These are phyloP conservation scores for Helicocarpus griseus DNA, from an alignment of 2,329 filamentous ascomycete species.

Conservation along the genomic window DNA sequence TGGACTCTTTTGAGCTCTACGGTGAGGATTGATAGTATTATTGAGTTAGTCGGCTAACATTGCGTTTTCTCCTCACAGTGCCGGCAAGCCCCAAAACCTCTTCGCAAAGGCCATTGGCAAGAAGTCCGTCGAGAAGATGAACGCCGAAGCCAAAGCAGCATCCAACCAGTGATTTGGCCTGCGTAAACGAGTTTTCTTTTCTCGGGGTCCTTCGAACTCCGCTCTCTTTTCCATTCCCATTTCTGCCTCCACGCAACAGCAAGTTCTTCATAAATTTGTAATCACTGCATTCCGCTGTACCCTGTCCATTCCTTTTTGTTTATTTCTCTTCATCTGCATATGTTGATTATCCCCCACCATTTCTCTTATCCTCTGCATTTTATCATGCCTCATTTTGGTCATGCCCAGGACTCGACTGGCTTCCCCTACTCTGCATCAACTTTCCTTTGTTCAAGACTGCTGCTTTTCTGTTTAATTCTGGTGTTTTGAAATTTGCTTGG, in stretches of 20 bases:
- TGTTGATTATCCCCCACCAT: neutral
- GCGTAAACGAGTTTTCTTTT: neutral
- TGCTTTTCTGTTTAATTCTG: too few relatives aligned
- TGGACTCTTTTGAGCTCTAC: neutral
- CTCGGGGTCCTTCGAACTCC: too few relatives aligned
- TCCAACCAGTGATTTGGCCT: too few relatives aligned
- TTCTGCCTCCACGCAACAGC: too few relatives aligned
- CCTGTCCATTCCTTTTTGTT: too few relatives aligned
- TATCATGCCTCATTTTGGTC: neutral
- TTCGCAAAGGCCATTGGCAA: conserved; percentile 37
- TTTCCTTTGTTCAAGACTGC: neutral
- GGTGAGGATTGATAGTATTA: conserved; percentile 5
- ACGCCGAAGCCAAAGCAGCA: conserved; percentile 2
- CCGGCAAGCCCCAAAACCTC: conserved; percentile 34
- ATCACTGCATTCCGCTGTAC: too few relatives aligned
- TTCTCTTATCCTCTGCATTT: neutral
- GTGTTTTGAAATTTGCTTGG: neutral
- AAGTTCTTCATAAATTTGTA: too few relatives aligned
- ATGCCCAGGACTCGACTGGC: neutral
- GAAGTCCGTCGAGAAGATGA: conserved; percentile 33
- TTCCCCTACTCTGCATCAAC: neutral
- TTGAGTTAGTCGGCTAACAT: too few relatives aligned
- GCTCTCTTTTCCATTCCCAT: neutral
- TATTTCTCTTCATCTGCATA: neutral
- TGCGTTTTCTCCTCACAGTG: conserved; percentile 17